A percentile compares a stretch with the other conserved stretches of the same genome.
Conservation (phyloP, 1,139 yeast species). For the Trichomonascaceae sp. region DNA sequence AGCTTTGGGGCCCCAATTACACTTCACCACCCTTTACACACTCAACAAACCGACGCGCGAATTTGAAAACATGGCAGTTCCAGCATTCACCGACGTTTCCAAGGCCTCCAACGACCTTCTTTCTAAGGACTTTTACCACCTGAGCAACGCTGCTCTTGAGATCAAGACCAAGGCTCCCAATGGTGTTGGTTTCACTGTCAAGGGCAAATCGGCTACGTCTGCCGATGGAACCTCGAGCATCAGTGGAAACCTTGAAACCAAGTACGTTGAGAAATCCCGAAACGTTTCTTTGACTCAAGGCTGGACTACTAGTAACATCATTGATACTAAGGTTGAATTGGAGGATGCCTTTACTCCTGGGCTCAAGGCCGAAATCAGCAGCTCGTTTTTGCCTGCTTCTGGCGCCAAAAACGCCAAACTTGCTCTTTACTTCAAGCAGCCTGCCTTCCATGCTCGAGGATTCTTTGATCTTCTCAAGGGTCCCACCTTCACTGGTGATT, state of each 20-base stretch:
- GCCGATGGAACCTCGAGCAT: constrained; percentile 63
- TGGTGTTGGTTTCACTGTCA: constrained; percentile 91
- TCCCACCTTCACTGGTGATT: constrained; percentile 91
- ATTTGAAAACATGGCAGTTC: constrained; percentile 29
- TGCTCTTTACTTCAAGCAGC: constrained; percentile 88
- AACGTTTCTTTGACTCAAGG: constrained; percentile 95
- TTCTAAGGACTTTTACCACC: constrained; percentile 89
- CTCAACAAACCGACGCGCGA: neutral
- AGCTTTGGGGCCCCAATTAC: neutral
- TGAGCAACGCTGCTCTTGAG: constrained; percentile 79
- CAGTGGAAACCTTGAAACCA: constrained; percentile 86
- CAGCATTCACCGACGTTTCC: constrained; percentile 63
- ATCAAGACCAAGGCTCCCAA: constrained; percentile 92
- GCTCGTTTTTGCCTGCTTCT: constrained; percentile 82
- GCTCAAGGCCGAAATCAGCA: constrained; percentile 85
- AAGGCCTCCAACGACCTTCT: constrained; percentile 86
- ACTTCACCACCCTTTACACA: neutral
- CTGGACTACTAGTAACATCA: constrained; percentile 91
- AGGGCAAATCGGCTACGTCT: constrained; percentile 71
- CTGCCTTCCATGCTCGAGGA: constrained; percentile 89
- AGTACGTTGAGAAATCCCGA: constrained; percentile 87
- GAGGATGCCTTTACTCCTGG: constrained; percentile 93
- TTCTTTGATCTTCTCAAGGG: constrained; percentile 94
- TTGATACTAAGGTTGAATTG: constrained; percentile 90
- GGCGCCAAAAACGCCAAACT: constrained; percentile 80